Percentiles rank a stretch among this genome's conserved stretches.
phyloP scores from a whole-genome alignment of 2,329 filamentous ascomycete genomes.

The Alternaria incomplexa region DNA sequence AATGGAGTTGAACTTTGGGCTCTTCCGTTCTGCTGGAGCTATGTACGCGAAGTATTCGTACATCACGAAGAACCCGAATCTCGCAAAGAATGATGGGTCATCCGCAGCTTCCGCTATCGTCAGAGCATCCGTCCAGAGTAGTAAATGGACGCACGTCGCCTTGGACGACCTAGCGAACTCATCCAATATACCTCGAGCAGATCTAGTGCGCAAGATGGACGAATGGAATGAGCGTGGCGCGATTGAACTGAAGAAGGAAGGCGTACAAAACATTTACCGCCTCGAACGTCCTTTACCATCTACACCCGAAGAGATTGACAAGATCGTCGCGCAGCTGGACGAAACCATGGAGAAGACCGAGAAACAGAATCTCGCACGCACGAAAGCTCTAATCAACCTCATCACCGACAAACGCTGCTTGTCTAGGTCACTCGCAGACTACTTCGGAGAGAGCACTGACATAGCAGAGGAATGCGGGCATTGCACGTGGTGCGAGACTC shows the following conservation, averaged over 20 bases:
- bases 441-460: constrained; percentile 63
- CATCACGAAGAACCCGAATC: constrained; percentile 39
- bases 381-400: constrained; percentile 59
- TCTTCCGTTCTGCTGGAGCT: constrained; percentile 63
- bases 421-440: constrained; percentile 58
- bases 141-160: constrained; percentile 57
- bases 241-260: constrained; percentile 60
- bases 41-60: constrained; percentile 64
- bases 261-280: constrained; percentile 62
- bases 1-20: constrained; percentile 64
- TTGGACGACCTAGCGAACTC: constrained; percentile 49
- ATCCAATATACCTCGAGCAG: constrained; percentile 49
- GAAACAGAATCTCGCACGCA: constrained; percentile 59
- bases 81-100: constrained; percentile 48
- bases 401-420: constrained; percentile 62
- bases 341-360: constrained; percentile 60
- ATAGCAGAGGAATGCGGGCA: constrained; percentile 59
- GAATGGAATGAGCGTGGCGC: constrained; percentile 57
- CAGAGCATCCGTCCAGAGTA: constrained; percentile 49
- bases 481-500: constrained; percentile 57
- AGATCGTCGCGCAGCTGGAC: constrained; percentile 57
- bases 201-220: constrained; percentile 63
- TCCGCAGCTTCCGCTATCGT: constrained; percentile 55
- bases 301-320: constrained; percentile 50
- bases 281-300: constrained; percentile 57